Percentiles rank a stretch among this genome's conserved stretches.
Evolutionary conservation across 2,329 filamentous ascomycete genomes (phyloP).

Genomic region (Bertia moriformis): DNA sequence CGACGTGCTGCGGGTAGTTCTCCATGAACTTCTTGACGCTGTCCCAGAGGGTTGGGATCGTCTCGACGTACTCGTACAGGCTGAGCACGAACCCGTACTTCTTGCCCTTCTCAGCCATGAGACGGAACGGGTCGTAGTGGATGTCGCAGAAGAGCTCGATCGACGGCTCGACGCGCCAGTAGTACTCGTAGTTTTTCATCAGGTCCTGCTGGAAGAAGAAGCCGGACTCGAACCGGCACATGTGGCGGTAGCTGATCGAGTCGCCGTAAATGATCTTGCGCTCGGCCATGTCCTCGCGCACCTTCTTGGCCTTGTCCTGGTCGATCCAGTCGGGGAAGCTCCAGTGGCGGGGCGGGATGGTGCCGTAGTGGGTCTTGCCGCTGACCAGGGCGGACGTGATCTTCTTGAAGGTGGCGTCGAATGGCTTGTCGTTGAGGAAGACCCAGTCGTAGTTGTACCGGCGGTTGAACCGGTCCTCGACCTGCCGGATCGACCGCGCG

Average conservation of each 20-base stretch:
- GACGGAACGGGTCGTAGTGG: slow-evolving; percentile 88
- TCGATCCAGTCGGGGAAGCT: slow-evolving; percentile 94
- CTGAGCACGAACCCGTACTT: slow-evolving; percentile 97
- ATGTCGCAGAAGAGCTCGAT: slow-evolving; percentile 94
- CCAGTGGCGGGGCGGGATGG: slow-evolving; percentile 87
- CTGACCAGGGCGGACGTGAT: slow-evolving; percentile 78
- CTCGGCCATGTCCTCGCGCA: slow-evolving; percentile 84
- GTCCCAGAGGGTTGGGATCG: slow-evolving; percentile 90
- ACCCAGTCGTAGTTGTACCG: slow-evolving; percentile 99
- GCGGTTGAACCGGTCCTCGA: slow-evolving; percentile 95
- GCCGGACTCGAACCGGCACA: slow-evolving; percentile 97
- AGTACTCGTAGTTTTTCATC: slow-evolving; percentile 96
- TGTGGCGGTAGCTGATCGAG: slow-evolving; percentile 92
- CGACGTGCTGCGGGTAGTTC: slow-evolving; percentile 77
- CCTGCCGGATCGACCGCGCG: slow-evolving; percentile 81
- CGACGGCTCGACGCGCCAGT: slow-evolving; percentile 97
- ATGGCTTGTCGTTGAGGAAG: slow-evolving; percentile 91
- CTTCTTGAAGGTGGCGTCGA: slow-evolving; percentile 85
- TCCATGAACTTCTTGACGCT: slow-evolving; percentile 89
- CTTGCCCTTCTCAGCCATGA: slow-evolving; percentile 90
- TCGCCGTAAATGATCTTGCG: slow-evolving; percentile 97
- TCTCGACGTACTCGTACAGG: slow-evolving; percentile 91
- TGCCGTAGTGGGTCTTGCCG: slow-evolving; percentile 78
- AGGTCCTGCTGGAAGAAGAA: slow-evolving; percentile 96
- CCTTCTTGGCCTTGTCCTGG: slow-evolving; percentile 78